Conservation (phyloP, 495 filamentous ascomycete species). For the Tuber magnatum region DNA sequence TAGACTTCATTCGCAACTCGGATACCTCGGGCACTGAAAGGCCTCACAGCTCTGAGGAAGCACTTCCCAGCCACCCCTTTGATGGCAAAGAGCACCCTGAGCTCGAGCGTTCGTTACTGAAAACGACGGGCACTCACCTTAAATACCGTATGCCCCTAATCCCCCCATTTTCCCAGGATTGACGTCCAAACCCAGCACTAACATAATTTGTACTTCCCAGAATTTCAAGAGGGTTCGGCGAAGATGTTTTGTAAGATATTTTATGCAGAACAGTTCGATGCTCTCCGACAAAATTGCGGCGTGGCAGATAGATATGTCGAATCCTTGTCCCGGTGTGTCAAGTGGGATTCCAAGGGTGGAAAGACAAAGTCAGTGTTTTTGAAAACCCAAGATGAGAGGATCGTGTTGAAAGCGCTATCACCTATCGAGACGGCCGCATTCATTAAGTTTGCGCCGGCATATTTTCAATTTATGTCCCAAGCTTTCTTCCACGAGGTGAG, state of each 20-base stretch:
- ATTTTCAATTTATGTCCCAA: conserved; percentile 95
- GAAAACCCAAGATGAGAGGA: conserved; percentile 89
- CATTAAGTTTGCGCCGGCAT: conserved; percentile 86
- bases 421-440: conserved; percentile 89
- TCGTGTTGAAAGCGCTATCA: conserved; percentile 80
- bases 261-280: conserved; percentile 96
- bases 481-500: conserved; percentile 77
- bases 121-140: conserved; percentile 78
- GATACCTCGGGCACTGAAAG: conserved; percentile 44
- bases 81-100: conserved; percentile 48
- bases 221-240: conserved; percentile 82
- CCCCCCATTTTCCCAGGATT: background rate
- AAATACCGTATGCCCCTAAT: conserved; percentile 55
- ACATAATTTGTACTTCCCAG: conserved; percentile 4
- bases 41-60: conserved; percentile 39
- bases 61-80: conserved; percentile 24
- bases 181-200: background rate
- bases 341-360: conserved; percentile 97
- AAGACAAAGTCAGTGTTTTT: conserved; percentile 98
- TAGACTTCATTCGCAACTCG: conserved; percentile 61
- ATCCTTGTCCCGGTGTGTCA: conserved; percentile 85
- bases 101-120: conserved; percentile 68
- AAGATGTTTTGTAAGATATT: conserved; percentile 97
- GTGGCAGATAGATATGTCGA: conserved; percentile 90
- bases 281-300: conserved; percentile 82